These are phyloP conservation scores for Coccomyxa subellipsoidea DNA, from an alignment of 163 green algal species.

Conservation along the genomic window DNA sequence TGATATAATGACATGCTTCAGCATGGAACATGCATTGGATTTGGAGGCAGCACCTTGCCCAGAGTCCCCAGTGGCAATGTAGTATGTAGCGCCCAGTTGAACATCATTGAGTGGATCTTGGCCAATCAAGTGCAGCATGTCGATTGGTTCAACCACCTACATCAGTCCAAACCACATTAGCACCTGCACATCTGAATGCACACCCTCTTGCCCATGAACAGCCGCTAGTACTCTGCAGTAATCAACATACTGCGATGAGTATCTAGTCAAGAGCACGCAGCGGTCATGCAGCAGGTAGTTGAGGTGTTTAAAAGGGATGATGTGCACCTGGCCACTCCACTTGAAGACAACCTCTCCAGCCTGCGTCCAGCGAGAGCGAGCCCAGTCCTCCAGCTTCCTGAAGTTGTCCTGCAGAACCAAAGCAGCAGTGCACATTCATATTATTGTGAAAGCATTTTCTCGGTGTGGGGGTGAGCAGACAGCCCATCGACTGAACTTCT, in stretches of 20 bases:
- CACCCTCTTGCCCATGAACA: no score
- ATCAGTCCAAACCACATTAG: no score
- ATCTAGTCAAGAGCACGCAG: no score
- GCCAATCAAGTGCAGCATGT: slow-evolving; percentile 47
- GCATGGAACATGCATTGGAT: no score
- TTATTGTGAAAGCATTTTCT: no score
- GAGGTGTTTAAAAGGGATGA: background rate
- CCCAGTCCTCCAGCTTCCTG: slow-evolving; percentile 6
- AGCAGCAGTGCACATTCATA: no score
- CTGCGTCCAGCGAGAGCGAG: background rate
- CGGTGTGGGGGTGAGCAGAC: no score
- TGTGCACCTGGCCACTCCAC: slow-evolving; percentile 21
- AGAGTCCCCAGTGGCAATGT: slow-evolving; percentile 55
- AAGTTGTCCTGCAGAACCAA: slow-evolving; percentile 1
- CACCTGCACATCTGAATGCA: no score
- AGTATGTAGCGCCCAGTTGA: slow-evolving; percentile 23
- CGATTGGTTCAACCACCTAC: slow-evolving; percentile 45
- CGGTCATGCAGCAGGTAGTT: background rate
- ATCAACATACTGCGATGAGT: no score
- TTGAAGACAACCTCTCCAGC: background rate
- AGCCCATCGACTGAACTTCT: background rate
- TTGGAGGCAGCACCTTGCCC: slow-evolving; percentile 9
- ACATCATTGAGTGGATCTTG: slow-evolving; percentile 27
- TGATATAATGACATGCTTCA: no score
- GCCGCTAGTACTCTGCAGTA: no score